A percentile compares a stretch with the other conserved stretches of the same genome.
These are phyloP conservation scores for Voacanga thouarsii DNA, from an alignment of 257 asterid species.

Conservation along the genomic window DNA sequence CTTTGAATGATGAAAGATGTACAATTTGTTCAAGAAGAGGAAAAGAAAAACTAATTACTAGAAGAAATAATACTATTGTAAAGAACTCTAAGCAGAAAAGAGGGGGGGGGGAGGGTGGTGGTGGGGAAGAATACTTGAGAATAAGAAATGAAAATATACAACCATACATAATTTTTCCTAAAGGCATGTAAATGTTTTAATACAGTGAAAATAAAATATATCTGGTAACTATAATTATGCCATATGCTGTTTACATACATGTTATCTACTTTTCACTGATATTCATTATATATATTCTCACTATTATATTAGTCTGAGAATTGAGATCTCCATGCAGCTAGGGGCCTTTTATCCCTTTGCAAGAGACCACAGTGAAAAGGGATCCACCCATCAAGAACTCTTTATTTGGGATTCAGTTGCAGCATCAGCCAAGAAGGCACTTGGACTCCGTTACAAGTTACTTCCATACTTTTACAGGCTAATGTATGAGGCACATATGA, in stretches of 20 bases:
- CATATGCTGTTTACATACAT: not conserved
- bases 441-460: conserved; percentile 40
- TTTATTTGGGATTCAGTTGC: conserved; percentile 51
- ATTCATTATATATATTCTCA: not conserved
- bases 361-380: conserved; percentile 39
- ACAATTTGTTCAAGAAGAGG: no score
- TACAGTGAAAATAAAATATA: no score
- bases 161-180: no score
- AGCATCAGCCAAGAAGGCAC: conserved; percentile 42
- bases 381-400: conserved; percentile 41
- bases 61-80: no score
- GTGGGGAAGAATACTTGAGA: no score
- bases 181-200: no score
- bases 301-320: not conserved
- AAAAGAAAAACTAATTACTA: no score
- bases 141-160: no score
- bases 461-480: conserved; percentile 44
- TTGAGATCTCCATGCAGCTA: conserved; percentile 29
- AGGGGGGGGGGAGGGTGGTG: no score
- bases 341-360: conserved; percentile 63
- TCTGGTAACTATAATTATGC: no score
- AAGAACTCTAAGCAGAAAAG: no score
- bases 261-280: not conserved
- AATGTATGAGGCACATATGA: conserved; percentile 44
- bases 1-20: no score